Evolutionary conservation across 2,329 filamentous ascomycete species (phyloP), one percentile per base, ranked within the genome.

Genomic region (Neonectria hederae): DNA sequence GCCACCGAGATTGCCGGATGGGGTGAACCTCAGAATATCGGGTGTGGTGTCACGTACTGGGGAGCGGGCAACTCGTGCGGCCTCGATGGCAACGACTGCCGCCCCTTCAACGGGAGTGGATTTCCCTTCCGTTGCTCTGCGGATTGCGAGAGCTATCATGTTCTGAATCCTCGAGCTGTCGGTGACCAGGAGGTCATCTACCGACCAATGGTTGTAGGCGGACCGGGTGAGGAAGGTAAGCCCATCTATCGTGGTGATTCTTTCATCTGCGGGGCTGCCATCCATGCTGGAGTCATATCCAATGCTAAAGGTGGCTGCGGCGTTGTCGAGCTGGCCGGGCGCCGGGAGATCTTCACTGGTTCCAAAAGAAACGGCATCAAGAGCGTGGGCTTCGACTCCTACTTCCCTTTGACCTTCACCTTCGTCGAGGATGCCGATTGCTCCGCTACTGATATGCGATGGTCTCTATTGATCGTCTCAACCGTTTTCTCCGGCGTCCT

Each of bases 171-270:
- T 19, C 86, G 92, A 69, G 91, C 92, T 8, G 91, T 96, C 5
- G 92, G 92, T 35, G 86, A 88, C 67, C 84, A 90, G 70, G 87
- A 90, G 68, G 80, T 92, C 54, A 81, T 86, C 49, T 93, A 93
- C 74, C 80, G 79, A 24, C 81, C 88, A 1, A 76, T 92, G n/a
- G 85, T 93, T 2, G 83, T 93, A 26, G 91, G 91, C n/a, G 90
- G 90, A 0, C 87, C 87, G 53, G 79, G 83, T 28, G 70, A 73
- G 6, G 77, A 79, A 19, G 73, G 76, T 3, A 67, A 77, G 32
- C 85, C 90, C 0, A 83, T 92, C 22, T 98, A 98, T 77, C 91
- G 96, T 19, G 93, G 92, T 10, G 94, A 97, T 78, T 97, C 93
- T 14, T 97, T 92, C 79, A 90, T 97, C 59, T 97, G 94, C 75